Base-by-base conservation (phyloP, 345 rosid species). In the Firmiana major region DNA sequence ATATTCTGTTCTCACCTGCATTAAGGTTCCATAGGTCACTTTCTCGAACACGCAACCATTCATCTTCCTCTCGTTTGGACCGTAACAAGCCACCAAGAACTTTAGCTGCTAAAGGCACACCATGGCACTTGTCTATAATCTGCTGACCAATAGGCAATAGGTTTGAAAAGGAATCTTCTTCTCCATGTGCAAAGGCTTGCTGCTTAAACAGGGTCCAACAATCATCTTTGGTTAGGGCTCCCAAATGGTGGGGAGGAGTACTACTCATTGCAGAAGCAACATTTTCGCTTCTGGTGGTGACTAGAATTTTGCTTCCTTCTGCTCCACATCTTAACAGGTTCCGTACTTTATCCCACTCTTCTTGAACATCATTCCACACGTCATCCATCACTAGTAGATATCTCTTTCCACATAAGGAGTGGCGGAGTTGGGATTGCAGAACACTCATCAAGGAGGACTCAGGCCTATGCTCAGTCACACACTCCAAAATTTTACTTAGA, bases 341-440 rank as follows among this genome's bases (percentile, higher is more conserved):
- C 24, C 63, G 36, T 5, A 84, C 55, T 12, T 71, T 73, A 43
- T 75, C 77, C 84, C 86, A 76, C 7, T 78, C 63, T 22, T 65
- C 73, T 6, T 49, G 62, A 57, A 76, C 78, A 43, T 62, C 82
- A 1, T 19, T 76, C 86, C 84, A 79, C 19, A 81, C 68, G 21
- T 84, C 84, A 53, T 80, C 82, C 31, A 80, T 26, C 19, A 79
- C 82, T 15, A 82, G 69, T 53, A 83, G 65, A 26, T 59, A 79
- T 28, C 76, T 76, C 51, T 71, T 83, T 34, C 73, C 76, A 3
- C 0, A 36, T 12, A 83, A 36, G 1, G 48, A 40, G 1, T 9
- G 51, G 9, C 38, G 71, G 6, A 79, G 64, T 7, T 34, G 53
- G 62, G 77, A 67, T 58, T 82, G 85, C 59, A 82, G 49, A 22